Evolutionary conservation across 345 rosid species (phyloP).

Genomic region (Eucalyptus erythrocorys): DNA sequence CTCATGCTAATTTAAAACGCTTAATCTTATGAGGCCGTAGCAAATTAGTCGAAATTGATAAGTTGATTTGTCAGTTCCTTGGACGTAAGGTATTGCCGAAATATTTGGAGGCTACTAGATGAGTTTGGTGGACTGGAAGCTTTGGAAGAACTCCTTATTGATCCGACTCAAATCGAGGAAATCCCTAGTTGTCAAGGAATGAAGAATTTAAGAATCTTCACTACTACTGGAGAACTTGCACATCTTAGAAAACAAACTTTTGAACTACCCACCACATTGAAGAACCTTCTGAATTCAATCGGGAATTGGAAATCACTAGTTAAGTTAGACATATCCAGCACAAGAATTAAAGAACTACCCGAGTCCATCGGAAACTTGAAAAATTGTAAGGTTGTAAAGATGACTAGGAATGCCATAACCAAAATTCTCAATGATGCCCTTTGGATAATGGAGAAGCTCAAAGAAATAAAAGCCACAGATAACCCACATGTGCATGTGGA

Average conservation of each 20-base stretch:
- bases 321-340: background rate
- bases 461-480: background rate
- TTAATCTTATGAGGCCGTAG: background rate
- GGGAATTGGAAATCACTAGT: background rate
- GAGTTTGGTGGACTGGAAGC: background rate
- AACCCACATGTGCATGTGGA: background rate
- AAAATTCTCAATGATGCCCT: background rate
- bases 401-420: background rate
- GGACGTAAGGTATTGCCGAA: background rate
- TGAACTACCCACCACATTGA: background rate
- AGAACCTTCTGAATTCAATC: background rate
- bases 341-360: background rate
- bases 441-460: background rate
- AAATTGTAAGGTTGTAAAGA: background rate
- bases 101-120: background rate
- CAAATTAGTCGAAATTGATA: background rate
- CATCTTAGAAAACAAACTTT: background rate
- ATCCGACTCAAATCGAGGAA: background rate
- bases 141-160: background rate
- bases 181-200: background rate
- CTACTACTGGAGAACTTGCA: background rate
- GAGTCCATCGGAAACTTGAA: background rate
- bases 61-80: background rate
- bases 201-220: background rate
- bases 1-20: background rate